Conservation (phyloP, 2,329 filamentous ascomycete species). For the Cercospora brassicicola region DNA sequence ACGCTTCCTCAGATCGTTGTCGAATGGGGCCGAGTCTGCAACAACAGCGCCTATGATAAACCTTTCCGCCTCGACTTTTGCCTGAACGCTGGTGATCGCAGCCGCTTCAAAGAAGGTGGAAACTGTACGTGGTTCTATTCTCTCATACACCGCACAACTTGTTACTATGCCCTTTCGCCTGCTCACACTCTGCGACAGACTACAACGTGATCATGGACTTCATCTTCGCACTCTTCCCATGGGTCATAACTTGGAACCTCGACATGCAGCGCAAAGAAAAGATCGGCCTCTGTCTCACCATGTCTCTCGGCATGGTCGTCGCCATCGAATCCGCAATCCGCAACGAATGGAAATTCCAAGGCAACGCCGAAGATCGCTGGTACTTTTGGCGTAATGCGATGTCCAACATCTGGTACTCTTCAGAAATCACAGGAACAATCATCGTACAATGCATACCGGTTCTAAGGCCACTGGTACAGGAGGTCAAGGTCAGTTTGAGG, state of each 20-base stretch:
- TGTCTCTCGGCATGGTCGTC: slow-evolving; percentile 55
- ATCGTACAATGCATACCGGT: slow-evolving; percentile 58
- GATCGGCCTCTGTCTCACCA: slow-evolving; percentile 52
- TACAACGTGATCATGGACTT: slow-evolving; percentile 59
- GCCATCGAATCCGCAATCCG: slow-evolving; percentile 53
- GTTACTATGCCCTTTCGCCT: neutral
- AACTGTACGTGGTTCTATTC: slow-evolving; percentile 45
- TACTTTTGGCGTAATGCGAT: slow-evolving; percentile 54
- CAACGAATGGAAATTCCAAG: slow-evolving; percentile 52
- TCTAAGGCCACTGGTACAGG: slow-evolving; percentile 50
- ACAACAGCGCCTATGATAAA: slow-evolving; percentile 46
- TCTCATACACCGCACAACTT: neutral
- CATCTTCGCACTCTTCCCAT: slow-evolving; percentile 52
- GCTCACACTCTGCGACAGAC: slow-evolving; percentile 36
- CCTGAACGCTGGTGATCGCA: slow-evolving; percentile 42
- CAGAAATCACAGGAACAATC: slow-evolving; percentile 56
- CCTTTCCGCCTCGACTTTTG: slow-evolving; percentile 53
- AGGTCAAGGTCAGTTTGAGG: slow-evolving; percentile 44
- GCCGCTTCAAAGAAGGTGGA: slow-evolving; percentile 53
- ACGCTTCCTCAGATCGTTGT: slow-evolving; percentile 41
- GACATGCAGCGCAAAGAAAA: slow-evolving; percentile 54
- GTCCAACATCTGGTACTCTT: slow-evolving; percentile 53
- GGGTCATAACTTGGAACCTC: slow-evolving; percentile 52
- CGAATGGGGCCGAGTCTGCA: slow-evolving; percentile 53
- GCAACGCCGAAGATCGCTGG: slow-evolving; percentile 48